A percentile compares a stretch with the other conserved stretches of the same genome.
phyloP scores from a whole-genome alignment of 2,329 filamentous ascomycete genomes.

The Pyrenophora graminea region DNA sequence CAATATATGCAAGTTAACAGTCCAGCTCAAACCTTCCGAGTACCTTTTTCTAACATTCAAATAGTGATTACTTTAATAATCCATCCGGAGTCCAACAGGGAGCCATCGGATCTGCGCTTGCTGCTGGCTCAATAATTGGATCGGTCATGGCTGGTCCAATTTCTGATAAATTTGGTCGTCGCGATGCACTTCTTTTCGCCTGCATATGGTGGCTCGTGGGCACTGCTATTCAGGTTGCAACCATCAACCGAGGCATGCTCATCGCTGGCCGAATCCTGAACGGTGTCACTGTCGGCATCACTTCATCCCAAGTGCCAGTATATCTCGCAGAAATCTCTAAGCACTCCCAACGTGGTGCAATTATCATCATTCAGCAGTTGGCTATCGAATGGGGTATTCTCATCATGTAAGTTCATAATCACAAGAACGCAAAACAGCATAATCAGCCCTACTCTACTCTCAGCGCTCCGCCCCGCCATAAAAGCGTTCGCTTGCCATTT shows the following conservation, averaged over 20 bases:
- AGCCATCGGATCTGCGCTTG: conserved; percentile 62
- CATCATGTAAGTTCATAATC: conserved; percentile 33
- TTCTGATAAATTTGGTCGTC: conserved; percentile 62
- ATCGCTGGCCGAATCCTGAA: conserved; percentile 73
- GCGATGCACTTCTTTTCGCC: conserved; percentile 58
- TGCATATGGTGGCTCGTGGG: conserved; percentile 62
- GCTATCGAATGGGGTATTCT: conserved; percentile 69
- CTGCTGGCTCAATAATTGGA: conserved; percentile 70
- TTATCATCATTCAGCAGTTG: conserved; percentile 75
- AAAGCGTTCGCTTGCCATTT: too few relatives aligned
- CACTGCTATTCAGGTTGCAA: conserved; percentile 64
- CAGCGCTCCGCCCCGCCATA: too few relatives aligned
- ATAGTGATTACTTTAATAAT: conserved; percentile 54
- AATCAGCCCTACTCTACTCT: too few relatives aligned
- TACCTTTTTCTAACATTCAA: neutral
- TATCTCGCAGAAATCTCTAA: conserved; percentile 71
- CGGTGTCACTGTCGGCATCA: conserved; percentile 74
- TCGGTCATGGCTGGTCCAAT: conserved; percentile 63
- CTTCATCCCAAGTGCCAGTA: conserved; percentile 69
- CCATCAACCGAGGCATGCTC: conserved; percentile 71
- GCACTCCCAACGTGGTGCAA: conserved; percentile 61
- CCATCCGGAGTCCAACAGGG: conserved; percentile 55
- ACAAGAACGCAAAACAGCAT: neutral
- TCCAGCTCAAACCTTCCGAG: neutral
- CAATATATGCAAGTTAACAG: conserved; percentile 23